These are phyloP conservation scores for Ilex aquifolium DNA, from an alignment of 257 asterid species.

Conservation along the genomic window DNA sequence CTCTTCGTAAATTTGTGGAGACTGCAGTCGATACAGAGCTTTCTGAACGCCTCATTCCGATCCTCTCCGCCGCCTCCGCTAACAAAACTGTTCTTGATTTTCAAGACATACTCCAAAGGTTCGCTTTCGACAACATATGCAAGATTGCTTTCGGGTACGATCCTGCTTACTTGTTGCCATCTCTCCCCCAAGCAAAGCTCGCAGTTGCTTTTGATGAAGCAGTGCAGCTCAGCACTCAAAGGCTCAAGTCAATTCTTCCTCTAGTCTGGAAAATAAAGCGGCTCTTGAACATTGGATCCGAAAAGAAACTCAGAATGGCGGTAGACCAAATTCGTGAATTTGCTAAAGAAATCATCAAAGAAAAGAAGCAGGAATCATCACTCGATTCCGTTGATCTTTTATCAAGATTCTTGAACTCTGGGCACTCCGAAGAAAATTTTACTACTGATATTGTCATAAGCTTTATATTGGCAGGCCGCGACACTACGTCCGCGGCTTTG, in stretches of 20 bases:
- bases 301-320: no score
- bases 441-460: slow-evolving; percentile 29
- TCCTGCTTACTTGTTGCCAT: no score
- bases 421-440: slow-evolving; percentile 32
- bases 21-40: slow-evolving; percentile 31
- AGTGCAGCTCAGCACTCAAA: slow-evolving; percentile 18
- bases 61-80: no score
- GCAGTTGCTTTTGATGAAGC: no score
- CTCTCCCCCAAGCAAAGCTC: no score
- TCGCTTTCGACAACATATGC: no score
- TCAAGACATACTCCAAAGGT: no score
- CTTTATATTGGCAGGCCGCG: no score
- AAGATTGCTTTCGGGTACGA: no score
- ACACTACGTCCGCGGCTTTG: no score
- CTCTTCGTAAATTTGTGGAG: slow-evolving; percentile 27
- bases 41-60: slow-evolving; percentile 28
- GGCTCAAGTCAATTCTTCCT: slow-evolving; percentile 17
- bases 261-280: slow-evolving; percentile 26
- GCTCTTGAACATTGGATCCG: slow-evolving; percentile 27
- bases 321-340: no score
- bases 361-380: slow-evolving; percentile 21
- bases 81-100: no score
- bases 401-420: slow-evolving; percentile 34
- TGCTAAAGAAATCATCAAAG: slow-evolving; percentile 23
- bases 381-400: slow-evolving; percentile 32